Base-by-base conservation (phyloP, 139 green algal species). In the Ettlia oleoabundans region DNA sequence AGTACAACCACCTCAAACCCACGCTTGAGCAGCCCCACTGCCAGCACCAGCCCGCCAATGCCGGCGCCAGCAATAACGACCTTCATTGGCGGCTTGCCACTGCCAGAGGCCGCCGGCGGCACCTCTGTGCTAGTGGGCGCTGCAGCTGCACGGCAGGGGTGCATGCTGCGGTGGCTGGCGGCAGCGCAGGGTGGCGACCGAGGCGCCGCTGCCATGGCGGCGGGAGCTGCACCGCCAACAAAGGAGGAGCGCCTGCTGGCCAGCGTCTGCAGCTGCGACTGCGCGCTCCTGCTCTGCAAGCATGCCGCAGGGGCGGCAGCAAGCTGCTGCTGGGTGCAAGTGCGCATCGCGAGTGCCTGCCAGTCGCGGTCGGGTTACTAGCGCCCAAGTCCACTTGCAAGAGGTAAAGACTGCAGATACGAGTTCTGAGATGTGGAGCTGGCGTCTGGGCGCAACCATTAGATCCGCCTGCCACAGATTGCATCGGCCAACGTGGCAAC, bases 11-110 rank as follows among this genome's bases (percentile, higher is more conserved):
- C 91, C 8, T 94, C 70, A 40, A 95, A 92, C n/a, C 95, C 94
- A 67, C 92, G 87, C 84, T 96, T 97, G 3, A 97, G 78, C 22
- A 98, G 84, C 2, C 86, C 92, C 2, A 96, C 87, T 10, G 96
- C 96, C 24, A 97, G 86, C 15, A 98, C 93, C 0, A 99, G 90
- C 42, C 96, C 96, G 41, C 92, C 92, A 74, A 98, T 98, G 63
- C 95, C 95, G 33, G 81, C 95, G 28, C 95, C 95, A 4, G 93
- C 95, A 47, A 97, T 93, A 4, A 97, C 73, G 3, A 97, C 92
- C n/a, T 86, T 86, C 35, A 86, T 42, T 0, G 82, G 53, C 40
- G 69, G 19, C 26, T 74, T 53, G 28, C 28, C 26, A 3, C 10
- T 7, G 28, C 19, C 73, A 5, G 33, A 24, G 1, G 38, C 8